phyloP scores from a whole-genome alignment of 2,329 filamentous ascomycete species.

The Fusarium continuum region DNA sequence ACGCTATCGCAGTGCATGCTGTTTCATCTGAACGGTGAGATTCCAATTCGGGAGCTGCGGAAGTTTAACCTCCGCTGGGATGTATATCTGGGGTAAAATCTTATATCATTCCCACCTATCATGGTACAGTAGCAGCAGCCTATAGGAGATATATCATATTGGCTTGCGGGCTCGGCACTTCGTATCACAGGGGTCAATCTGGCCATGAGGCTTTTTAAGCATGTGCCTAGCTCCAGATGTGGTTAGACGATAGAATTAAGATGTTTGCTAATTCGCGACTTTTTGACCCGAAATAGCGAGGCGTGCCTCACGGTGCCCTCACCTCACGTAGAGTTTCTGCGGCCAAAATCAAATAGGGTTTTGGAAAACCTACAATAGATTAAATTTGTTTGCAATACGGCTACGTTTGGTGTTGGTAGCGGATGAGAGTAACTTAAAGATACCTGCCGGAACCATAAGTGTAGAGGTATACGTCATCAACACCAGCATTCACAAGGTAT shows the following conservation, averaged over 20 bases:
- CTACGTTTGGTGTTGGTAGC: no score
- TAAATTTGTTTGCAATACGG: no score
- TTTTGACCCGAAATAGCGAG: no score
- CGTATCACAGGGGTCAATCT: background rate
- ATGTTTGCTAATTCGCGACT: no score
- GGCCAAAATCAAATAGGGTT: no score
- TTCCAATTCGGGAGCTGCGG: constrained; percentile 13
- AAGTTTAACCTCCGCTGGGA: constrained; percentile 9
- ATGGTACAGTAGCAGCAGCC: accelerated
- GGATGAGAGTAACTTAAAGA: no score
- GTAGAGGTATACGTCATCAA: no score
- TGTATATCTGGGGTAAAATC: background rate
- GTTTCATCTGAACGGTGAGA: background rate
- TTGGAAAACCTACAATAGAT: no score
- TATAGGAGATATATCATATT: background rate
- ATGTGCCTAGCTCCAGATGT: background rate
- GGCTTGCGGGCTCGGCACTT: background rate
- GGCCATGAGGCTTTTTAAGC: background rate
- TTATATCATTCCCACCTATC: constrained; percentile 9
- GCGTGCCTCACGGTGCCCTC: no score
- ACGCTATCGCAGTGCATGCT: background rate
- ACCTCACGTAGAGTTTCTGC: no score
- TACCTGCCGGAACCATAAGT: no score
- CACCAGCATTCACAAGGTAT: no score
- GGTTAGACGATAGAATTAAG: background rate